Evolutionary conservation across 2,329 filamentous ascomycete species (phyloP).

Genomic region (Purpureocillium lavendulum): DNA sequence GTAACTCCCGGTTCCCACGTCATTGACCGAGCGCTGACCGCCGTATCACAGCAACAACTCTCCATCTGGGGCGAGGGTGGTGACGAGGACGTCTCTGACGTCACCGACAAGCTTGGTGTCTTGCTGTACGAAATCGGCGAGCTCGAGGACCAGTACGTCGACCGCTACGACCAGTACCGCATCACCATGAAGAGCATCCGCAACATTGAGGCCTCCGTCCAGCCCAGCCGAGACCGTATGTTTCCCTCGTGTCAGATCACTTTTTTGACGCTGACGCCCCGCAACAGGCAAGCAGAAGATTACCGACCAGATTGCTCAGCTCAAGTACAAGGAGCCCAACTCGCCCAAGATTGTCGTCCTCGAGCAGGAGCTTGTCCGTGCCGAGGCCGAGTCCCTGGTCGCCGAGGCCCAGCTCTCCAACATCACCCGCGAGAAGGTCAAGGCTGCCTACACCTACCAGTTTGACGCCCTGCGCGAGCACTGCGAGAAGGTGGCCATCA

Average conservation of each 20-base stretch:
- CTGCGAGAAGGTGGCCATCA: conserved; percentile 96
- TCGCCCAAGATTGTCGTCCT: conserved; percentile 95
- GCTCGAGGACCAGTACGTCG: conserved; percentile 95
- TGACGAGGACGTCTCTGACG: conserved; percentile 96
- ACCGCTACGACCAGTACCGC: conserved; percentile 98
- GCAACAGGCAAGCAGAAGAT: conserved; percentile 94
- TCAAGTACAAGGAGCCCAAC: conserved; percentile 99
- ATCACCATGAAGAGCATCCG: conserved; percentile 99
- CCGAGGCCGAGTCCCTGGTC: conserved; percentile 96
- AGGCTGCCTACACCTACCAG: conserved; percentile 95
- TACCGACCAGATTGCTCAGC: conserved; percentile 93
- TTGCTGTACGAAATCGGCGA: conserved; percentile 98
- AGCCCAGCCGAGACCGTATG: conserved; percentile 93
- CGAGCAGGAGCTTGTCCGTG: conserved; percentile 96
- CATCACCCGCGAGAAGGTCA: conserved; percentile 98
- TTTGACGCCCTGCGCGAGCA: conserved; percentile 97
- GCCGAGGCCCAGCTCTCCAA: conserved; percentile 97
- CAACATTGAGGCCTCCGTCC: conserved; percentile 97
- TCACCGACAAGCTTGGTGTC: conserved; percentile 97
- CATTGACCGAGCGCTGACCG: background rate
- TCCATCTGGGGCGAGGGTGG: conserved; percentile 94
- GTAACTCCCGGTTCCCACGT: conserved; percentile 24
- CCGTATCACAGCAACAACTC: conserved; percentile 73
- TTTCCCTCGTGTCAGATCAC: background rate
- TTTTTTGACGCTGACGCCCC: too few relatives aligned